Base-by-base conservation (phyloP, 805 yeast genomes). In the Monosporozyma aerobia region DNA sequence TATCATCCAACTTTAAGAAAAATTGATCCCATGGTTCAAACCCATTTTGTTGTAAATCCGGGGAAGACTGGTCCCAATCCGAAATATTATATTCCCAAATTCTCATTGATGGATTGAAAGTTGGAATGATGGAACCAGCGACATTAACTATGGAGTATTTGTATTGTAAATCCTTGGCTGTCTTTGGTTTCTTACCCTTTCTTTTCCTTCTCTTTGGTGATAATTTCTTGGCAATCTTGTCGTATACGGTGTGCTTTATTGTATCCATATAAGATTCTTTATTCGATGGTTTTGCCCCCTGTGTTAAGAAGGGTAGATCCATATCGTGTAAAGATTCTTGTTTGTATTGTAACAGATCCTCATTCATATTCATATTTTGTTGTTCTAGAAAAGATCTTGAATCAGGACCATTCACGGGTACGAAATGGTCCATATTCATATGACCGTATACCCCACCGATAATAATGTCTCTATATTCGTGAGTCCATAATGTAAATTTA, bases 371-470 rank as follows among this genome's bases (percentile, higher is more conserved):
- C 19, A 19, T 19, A 19, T 19, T 19, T 2, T 19, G 19, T 19
- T 19, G 19, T 19, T 19, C 19, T 19, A 57, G 50, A 22, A 57
- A 77, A 54, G 75, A 74, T 72, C 86, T 82, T 0, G 94, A 87
- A 57, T 79, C 77, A 48, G 75, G 77, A 1, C 88, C 77, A 69
- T 88, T 92, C 55, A 85, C 72, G 0, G 95, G 89, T 46, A 86
- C 75, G 64, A 85, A 87, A 69, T 88, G 96, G 64, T 89, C 96
- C 51, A 87, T 73, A 67, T 88, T 88, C 96, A 88, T 88, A 64
- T 88, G 96, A 0, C 96, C 96, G 65, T 78, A 88, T 32, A 88
- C 69, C 10, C 90, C 89, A 19, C 96, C 96, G 56, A 89, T 74
- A 29, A 88, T 85, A 43, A 88, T 78, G 65, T 88, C 96, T 57